Evolutionary conservation across 768 basidiomycete species (phyloP).

Genomic region (Hortiboletus flavorubellus): DNA sequence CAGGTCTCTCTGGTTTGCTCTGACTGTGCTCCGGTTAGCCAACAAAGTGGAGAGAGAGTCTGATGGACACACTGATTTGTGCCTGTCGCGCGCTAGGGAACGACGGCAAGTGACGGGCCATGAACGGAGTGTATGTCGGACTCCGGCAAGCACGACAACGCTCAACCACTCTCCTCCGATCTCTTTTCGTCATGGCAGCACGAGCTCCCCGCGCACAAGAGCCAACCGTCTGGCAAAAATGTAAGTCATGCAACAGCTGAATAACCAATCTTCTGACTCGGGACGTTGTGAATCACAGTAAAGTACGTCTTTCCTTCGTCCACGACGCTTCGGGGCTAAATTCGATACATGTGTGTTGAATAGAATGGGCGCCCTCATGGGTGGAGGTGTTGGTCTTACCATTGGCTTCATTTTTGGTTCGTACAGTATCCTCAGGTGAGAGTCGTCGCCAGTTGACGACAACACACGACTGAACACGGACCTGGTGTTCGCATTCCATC

Average conservation of each 20-base stretch:
- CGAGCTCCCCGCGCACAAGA: constrained; percentile 41
- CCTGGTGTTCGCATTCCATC: background rate
- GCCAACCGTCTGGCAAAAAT: constrained; percentile 73
- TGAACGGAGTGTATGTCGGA: constrained; percentile 5
- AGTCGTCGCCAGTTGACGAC: background rate
- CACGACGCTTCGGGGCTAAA: constrained; percentile 5
- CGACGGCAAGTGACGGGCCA: constrained; percentile 34
- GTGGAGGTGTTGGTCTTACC: constrained; percentile 89
- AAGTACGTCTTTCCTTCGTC: constrained; percentile 43
- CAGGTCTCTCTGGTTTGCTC: constrained; percentile 81
- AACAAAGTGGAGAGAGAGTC: background rate
- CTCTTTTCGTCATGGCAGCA: constrained; percentile 24
- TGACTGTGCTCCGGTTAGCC: constrained; percentile 46
- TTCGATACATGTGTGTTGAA: constrained; percentile 6
- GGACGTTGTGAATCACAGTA: constrained; percentile 37
- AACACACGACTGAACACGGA: constrained; percentile 4
- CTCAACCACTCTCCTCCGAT: background rate
- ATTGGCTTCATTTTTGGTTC: constrained; percentile 98
- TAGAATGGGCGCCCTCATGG: constrained; percentile 92
- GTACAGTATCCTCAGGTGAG: constrained; percentile 86
- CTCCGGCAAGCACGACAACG: background rate
- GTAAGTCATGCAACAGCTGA: constrained; percentile 39
- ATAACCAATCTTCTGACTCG: constrained; percentile 11
- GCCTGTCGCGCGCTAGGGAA: constrained; percentile 82
- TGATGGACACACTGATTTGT: constrained; percentile 69